Percentiles rank a stretch among this genome's conserved stretches.
Evolutionary conservation across 176 grass and related monocot genomes (phyloP).

Genomic region (Microstegium vimineum): DNA sequence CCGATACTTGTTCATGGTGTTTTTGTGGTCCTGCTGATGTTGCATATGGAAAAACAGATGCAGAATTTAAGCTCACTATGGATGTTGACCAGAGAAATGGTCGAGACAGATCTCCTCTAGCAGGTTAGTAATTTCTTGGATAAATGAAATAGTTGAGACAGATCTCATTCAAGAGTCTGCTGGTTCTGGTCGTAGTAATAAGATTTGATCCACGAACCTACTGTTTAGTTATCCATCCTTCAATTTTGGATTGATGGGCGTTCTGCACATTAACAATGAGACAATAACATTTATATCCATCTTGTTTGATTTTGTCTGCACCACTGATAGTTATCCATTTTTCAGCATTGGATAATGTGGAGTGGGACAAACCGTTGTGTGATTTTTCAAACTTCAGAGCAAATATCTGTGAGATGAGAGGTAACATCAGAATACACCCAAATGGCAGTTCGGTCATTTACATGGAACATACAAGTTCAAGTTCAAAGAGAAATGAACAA

Average conservation of each 20-base stretch:
- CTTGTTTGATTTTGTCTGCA: background rate
- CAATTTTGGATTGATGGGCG: background rate
- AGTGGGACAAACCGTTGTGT: constrained; percentile 45
- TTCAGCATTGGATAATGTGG: background rate
- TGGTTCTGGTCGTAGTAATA: background rate
- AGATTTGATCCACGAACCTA: background rate
- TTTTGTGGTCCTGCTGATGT: background rate
- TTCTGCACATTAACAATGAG: background rate
- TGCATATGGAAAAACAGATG: constrained; percentile 23
- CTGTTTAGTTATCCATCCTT: background rate
- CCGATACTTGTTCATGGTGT: background rate
- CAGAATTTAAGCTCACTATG: background rate
- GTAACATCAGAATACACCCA: constrained; percentile 56
- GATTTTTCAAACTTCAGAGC: constrained; percentile 76
- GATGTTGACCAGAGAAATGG: background rate
- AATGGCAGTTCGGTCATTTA: constrained; percentile 58
- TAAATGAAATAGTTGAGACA: too few relatives aligned
- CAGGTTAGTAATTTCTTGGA: constrained; percentile 20
- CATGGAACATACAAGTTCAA: constrained; percentile 49
- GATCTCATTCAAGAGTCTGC: too few relatives aligned
- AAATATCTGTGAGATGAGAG: constrained; percentile 78
- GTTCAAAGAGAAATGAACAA: constrained; percentile 29
- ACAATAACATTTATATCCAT: background rate
- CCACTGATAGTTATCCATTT: background rate
- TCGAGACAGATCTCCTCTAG: background rate